Conservation (phyloP, 1,139 yeast genomes). For the Wickerhamomyces sp. region DNA sequence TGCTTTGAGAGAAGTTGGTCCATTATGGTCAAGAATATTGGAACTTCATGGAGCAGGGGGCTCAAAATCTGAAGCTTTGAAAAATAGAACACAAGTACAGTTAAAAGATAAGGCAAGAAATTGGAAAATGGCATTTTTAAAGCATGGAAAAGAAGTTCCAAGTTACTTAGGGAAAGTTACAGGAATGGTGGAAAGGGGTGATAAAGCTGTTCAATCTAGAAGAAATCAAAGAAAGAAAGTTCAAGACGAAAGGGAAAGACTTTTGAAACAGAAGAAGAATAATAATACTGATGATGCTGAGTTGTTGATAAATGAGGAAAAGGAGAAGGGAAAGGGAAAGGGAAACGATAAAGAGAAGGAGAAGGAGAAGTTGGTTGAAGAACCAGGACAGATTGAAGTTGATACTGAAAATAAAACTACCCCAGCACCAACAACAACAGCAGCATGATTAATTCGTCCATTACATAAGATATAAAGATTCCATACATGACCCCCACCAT, state of each 20-base stretch:
- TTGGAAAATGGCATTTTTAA: slow-evolving; percentile 82
- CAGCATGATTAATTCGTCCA: no score
- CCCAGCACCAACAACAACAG: no score
- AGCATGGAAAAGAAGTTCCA: slow-evolving; percentile 69
- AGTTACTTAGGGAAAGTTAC: slow-evolving; percentile 76
- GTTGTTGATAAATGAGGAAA: background rate
- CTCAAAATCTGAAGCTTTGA: slow-evolving; percentile 71
- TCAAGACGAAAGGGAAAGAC: slow-evolving; percentile 3
- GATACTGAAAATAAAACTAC: no score
- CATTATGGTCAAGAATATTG: slow-evolving; percentile 87
- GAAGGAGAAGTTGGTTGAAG: no score
- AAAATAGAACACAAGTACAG: slow-evolving; percentile 85
- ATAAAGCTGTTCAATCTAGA: slow-evolving; percentile 16
- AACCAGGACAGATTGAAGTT: no score
- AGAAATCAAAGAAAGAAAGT: slow-evolving; percentile 12
- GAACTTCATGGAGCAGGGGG: slow-evolving; percentile 94
- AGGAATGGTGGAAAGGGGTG: slow-evolving; percentile 59
- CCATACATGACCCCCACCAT: no score
- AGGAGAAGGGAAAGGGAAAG: no score
- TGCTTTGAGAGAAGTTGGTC: slow-evolving; percentile 78
- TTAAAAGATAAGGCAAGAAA: slow-evolving; percentile 94
- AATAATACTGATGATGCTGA: background rate
- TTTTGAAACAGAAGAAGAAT: background rate
- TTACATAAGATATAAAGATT: no score
- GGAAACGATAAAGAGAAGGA: no score